Base-by-base conservation (phyloP, 495 filamentous ascomycete species). In the Amorphotheca resinae region DNA sequence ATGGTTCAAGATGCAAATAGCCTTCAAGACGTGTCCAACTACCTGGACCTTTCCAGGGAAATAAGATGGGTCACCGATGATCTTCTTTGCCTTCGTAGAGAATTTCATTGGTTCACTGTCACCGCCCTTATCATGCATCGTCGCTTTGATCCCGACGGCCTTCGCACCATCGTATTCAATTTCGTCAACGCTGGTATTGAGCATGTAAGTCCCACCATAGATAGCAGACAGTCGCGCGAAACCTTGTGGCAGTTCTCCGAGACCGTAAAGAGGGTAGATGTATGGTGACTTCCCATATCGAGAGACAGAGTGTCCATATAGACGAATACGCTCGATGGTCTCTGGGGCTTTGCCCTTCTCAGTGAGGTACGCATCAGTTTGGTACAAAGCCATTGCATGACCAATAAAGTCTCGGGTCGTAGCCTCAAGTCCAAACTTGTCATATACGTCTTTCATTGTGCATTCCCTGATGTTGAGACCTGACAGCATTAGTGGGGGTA, bases 191-290 rank as follows among this genome's bases (percentile, higher is more conserved):
- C 71, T 76, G 44, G 91, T 95, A 70, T 96, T 96, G 53, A 99
- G 79, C 84, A 96, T 96, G 66, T 99, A 96, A 14, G 91, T 96
- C 52, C 93, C 93, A 51, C 93, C 93, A 60, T 96, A 95, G 64
- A 96, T 95, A 56, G 91, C 91, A 9, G 87, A 94, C 25, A 96
- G 72, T 58, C 93, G 89, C 35, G 91, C 93, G 59, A 99, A 99
- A 41, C 93, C 89, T 69, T 99, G 93, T 20, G 91, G 91, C 26
- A 99, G 77, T 67, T 99, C 91, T 55, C 93, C 91, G 17, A 99
- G 75, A 45, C 91, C 91, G 64, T 99, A 95, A 9, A 95, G 81
- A 15, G 91, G 91, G 68, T 96, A 99, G 67, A 99, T 96, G 66
- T 99, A 99, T 12, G 91, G 91, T 15, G 88, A 95, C 66, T 95